Evolutionary conservation across 371 early-diverging fungal species (phyloP), one percentile per base, ranked within the genome.

Genomic region (Apophysomyces sp.): DNA sequence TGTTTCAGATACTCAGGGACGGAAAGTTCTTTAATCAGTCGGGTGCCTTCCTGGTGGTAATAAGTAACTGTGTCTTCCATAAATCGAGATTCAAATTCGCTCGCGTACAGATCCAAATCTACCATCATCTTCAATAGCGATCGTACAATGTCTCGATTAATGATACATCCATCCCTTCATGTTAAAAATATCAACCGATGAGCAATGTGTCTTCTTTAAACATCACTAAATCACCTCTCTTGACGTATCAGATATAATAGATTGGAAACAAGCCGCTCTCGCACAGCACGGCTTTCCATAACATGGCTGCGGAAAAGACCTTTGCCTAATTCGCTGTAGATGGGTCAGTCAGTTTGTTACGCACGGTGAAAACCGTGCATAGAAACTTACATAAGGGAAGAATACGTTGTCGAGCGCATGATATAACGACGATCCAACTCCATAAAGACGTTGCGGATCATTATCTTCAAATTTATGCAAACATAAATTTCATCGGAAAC

Each of bases 391-490:
- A 94, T 91, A 28, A 97, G 69, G 3, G 92, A 89, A 37, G 82
- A 65, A 26, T 87, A 69, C 8, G 84, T 80, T 13, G 89, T 72
- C 0, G 86, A 85, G 34, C 92, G 90, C 24, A 95, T 75, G 5
- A 93, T 88, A 69, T 92, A 95, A 3, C 93, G 90, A 49, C 97
- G 89, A 75, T 97, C 97, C 37, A 97, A 77, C 63, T 94, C 94
- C 66, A 95, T 83, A 68, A 96, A 95, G 12, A 97, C 85, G 65
- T 87, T 91, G 27, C 92, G 78, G 32, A 95, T 90, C 72, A 89
- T 83, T 15, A 78, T 76, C 85, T 84, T 63, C n/a, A 57, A 12
- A 21, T 21, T 26, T 8, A 55, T 44, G 18, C 29, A 27, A n/a
- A 54, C 26, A 55, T 59, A 32, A 61, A 26, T 32, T 8, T n/a